Percentiles rank a stretch among this genome's conserved stretches.
These are phyloP conservation scores for Phytophthora hybrid DNA, from an alignment of 352 stramenopile species.

Conservation along the genomic window DNA sequence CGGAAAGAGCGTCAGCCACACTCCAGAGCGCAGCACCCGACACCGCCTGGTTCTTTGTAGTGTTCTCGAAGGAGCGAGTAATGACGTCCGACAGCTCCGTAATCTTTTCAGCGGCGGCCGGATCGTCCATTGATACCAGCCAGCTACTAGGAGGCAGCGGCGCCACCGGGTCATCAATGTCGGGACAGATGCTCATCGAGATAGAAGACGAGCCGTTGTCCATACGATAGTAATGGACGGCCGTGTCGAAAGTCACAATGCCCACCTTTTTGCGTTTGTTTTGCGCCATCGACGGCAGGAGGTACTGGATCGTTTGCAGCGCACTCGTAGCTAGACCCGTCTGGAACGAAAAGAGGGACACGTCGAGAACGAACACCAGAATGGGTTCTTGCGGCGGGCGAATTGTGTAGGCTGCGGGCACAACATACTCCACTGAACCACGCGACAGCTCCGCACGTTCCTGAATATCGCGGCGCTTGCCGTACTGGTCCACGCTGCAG, in stretches of 20 bases:
- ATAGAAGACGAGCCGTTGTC: conserved; percentile 64
- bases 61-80: conserved; percentile 69
- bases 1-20: conserved; percentile 73
- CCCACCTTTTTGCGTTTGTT: conserved; percentile 90
- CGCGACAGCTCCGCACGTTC: conserved; percentile 83
- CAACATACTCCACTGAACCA: conserved; percentile 89
- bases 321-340: conserved; percentile 67
- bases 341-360: conserved; percentile 88
- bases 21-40: conserved; percentile 82
- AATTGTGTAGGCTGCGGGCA: conserved; percentile 84
- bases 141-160: conserved; percentile 79
- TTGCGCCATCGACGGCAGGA: conserved; percentile 76
- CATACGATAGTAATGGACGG: conserved; percentile 90
- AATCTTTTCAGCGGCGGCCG: conserved; percentile 74
- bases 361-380: conserved; percentile 89
- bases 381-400: conserved; percentile 86
- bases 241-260: conserved; percentile 89
- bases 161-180: conserved; percentile 82
- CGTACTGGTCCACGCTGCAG: conserved; percentile 88
- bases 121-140: conserved; percentile 87
- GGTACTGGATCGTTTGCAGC: conserved; percentile 81
- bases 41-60: conserved; percentile 81
- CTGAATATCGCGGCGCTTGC: conserved; percentile 80
- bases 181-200: conserved; percentile 79
- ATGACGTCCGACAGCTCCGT: conserved; percentile 75